Evolutionary conservation across 1,284 basidiomycete genomes (phyloP), one percentile per base, ranked within the genome.

Genomic region (Sanguinoderma infundibulare): DNA sequence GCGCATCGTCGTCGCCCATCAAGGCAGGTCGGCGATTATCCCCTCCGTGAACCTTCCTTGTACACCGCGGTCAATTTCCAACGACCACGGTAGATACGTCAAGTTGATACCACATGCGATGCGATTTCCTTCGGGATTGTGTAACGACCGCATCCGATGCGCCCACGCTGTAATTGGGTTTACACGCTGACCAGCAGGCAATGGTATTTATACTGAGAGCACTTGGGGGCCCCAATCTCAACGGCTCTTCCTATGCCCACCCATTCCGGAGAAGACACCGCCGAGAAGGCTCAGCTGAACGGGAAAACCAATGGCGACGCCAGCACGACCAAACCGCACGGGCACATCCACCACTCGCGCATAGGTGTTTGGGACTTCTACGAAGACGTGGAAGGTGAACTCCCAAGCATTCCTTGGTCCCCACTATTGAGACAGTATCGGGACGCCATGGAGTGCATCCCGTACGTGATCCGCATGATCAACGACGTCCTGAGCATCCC

Each of bases 281-380:
- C 17, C 46, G 28, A 49, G 46, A 49, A 49, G 30, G 28, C 46
- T 8, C 46, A 10, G 1, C 46, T 10, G 28, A 49, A 49, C 10
- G 46, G 28, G 12, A 49, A 49, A 17, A 24, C 46, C 12, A 49
- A 49, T 20, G 46, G 46, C 8, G 46, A 32, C 46, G 8, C 17
- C 46, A 6, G 9, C 15, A 14, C 17, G 28, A 32, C 28, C 17
- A n/a, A 3, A 8, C 46, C 28, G n/a, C 17, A 28, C 15, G 50
- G 24, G 24, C 38, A n/a, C 10, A 55, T 91, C 65, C 83, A 83
- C 59, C 87, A 89, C 67, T 83, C 80, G 3, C 79, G 77, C 36
- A 63, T 90, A 28, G 90, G 90, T 42, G 84, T 91, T 28, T 92
- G 90, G 90, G 89, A 92, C 70, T 72, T 90, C 46, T 92, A 90